phyloP scores from a whole-genome alignment of 352 stramenopile genomes.

The Phytophthora pini region DNA sequence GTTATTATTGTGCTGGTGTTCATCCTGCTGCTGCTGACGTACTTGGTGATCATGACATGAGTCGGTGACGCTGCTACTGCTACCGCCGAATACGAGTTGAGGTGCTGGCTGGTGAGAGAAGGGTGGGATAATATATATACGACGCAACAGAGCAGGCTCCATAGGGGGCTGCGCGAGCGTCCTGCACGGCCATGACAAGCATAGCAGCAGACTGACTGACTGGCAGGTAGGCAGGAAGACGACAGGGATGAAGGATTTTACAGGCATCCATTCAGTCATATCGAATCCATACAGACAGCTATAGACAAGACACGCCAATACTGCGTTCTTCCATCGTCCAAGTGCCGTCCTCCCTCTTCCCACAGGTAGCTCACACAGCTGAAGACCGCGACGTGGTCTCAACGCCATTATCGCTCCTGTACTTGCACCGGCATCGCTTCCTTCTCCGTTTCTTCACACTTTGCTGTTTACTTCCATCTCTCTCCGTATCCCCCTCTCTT shows the following conservation, averaged over 20 bases:
- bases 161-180: not conserved
- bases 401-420: not conserved
- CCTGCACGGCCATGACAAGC: conserved; percentile 2
- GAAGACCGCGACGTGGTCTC: conserved; percentile 8
- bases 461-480: conserved; percentile 20
- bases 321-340: conserved; percentile 32
- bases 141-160: conserved; percentile 8
- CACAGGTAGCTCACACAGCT: conserved; percentile 15
- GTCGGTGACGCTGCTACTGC: conserved; percentile 1
- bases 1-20: conserved; percentile 89
- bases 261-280: conserved; percentile 52
- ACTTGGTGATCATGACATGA: conserved; percentile 91
- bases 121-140: conserved; percentile 38
- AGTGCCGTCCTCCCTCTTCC: conserved; percentile 26
- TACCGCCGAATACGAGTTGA: not conserved
- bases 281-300: conserved; percentile 45
- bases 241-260: conserved; percentile 40
- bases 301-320: conserved; percentile 40
- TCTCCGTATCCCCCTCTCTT: conserved; percentile 11
- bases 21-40: conserved; percentile 85
- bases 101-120: not conserved
- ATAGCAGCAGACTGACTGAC: conserved; percentile 7
- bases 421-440: conserved; percentile 12
- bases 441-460: conserved; percentile 6
- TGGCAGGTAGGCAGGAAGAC: conserved; percentile 26